Conservation (phyloP, 2,329 filamentous ascomycete species). For the Verticillium nonalfalfae region DNA sequence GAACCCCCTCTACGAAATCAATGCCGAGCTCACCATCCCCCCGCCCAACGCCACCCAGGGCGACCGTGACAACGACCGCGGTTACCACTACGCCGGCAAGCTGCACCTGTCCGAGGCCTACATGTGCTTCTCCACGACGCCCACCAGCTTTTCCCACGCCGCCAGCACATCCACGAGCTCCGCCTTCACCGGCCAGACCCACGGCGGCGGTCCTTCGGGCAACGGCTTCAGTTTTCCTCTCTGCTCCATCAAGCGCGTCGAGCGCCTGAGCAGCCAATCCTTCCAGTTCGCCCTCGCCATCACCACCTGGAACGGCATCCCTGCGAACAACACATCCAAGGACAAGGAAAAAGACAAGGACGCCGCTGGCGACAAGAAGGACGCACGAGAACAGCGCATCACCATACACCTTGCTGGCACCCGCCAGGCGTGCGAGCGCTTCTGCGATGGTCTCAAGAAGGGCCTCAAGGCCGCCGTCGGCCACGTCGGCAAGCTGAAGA, state of each 20-base stretch:
- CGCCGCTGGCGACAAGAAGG: slow-evolving; percentile 30
- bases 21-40: slow-evolving; percentile 86
- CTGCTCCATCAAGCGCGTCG: slow-evolving; percentile 84
- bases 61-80: slow-evolving; percentile 64
- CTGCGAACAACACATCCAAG: slow-evolving; percentile 49
- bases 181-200: slow-evolving; percentile 85
- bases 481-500: slow-evolving; percentile 77
- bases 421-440: slow-evolving; percentile 83
- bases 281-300: slow-evolving; percentile 89
- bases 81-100: slow-evolving; percentile 87
- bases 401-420: slow-evolving; percentile 88
- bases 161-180: slow-evolving; percentile 76
- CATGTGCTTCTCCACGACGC: slow-evolving; percentile 93
- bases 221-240: slow-evolving; percentile 95
- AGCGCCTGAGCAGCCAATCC: slow-evolving; percentile 86
- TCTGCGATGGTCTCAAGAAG: slow-evolving; percentile 92
- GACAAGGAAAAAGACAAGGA: slow-evolving; percentile 38
- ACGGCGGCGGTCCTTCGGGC: slow-evolving; percentile 84
- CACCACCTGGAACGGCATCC: slow-evolving; percentile 84
- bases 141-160: slow-evolving; percentile 76
- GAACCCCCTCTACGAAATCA: slow-evolving; percentile 92
- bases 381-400: slow-evolving; percentile 68
- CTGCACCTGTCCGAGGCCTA: slow-evolving; percentile 91
- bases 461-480: slow-evolving; percentile 82
- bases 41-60: slow-evolving; percentile 63